Evolutionary conservation across 176 grass and related monocot species (phyloP), one percentile per base, ranked within the genome.

Genomic region (Hsuehochloa calcarea): DNA sequence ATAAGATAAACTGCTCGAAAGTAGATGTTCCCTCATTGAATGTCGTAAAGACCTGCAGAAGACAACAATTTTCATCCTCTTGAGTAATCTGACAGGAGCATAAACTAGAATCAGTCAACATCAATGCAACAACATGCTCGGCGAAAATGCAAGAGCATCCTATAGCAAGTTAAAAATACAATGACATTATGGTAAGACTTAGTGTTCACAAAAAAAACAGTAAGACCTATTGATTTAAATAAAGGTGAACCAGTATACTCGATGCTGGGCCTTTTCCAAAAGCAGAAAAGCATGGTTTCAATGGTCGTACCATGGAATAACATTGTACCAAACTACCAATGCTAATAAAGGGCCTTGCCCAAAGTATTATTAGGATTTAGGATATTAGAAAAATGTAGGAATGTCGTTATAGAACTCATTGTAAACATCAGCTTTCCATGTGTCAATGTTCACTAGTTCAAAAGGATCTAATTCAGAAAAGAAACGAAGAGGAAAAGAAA

Each of bases 1-100:
- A 83, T 80, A 89, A 83, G 77, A 98, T 92, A 88, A 95, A 95
- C 61, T 98, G 76, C 83, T 98, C 90, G 74, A 98, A 94, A 71
- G 92, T 87, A 80, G 83, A 81, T 72, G 29, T 90, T 51, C 86
- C 91, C 41, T 92, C 96, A 78, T 95, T 98, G 81, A 93, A 92
- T 83, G 43, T 74, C 65, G 90, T 98, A 68, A 88, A 87, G 9
- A 84, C 93, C 96, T 98, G 80, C 49, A 85, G 69, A 83, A 44
- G 52, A 86, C 77, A 86, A 84, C 50, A 77, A 70, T 0, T 31
- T 78, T 77, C 83, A 90, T 12, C 31, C 80, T 80, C 65, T 87
- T 41, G 29, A 64, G 39, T 78, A 70, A 85, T 71, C 51, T 80
- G 72, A 66, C 40, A 64, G 54, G 2, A 51, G 51, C 56, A 87